These are phyloP conservation scores for Blastomyces parvus DNA, from an alignment of 2,329 filamentous ascomycete species.

Conservation along the genomic window DNA sequence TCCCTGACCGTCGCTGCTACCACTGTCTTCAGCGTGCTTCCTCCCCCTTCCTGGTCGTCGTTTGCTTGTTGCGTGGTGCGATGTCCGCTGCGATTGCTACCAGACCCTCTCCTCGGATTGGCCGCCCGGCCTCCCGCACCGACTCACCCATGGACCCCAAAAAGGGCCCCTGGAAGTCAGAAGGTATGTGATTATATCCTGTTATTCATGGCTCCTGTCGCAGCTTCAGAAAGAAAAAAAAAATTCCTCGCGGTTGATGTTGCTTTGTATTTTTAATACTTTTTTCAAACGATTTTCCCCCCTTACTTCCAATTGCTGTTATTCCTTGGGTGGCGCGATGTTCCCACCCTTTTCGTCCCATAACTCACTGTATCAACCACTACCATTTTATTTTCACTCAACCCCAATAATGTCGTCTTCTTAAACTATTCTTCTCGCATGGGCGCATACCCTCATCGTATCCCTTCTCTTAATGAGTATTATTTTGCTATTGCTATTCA, in stretches of 20 bases:
- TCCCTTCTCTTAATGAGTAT: background rate
- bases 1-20: background rate
- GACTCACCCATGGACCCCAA: constrained; percentile 38
- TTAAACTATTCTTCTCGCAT: background rate
- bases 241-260: background rate
- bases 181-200: constrained; percentile 27
- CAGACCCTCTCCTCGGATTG: constrained; percentile 26
- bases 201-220: background rate
- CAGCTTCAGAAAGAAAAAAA: background rate
- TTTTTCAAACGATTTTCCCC: background rate
- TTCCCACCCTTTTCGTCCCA: background rate
- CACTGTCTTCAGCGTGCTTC: background rate
- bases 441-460: background rate
- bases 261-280: background rate
- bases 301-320: background rate
- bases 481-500: background rate
- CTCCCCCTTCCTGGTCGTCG: constrained; percentile 22
- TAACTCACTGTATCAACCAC: background rate
- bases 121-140: constrained; percentile 24
- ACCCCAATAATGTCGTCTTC: background rate
- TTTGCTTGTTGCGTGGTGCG: constrained; percentile 13
- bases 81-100: constrained; percentile 36
- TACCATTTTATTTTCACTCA: background rate
- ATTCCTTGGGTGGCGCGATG: background rate
- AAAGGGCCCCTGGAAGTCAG: constrained; percentile 30